A percentile compares a stretch with the other conserved stretches of the same genome.
Evolutionary conservation across 805 yeast genomes (phyloP).

Genomic region (Huiozyma sinensis): DNA sequence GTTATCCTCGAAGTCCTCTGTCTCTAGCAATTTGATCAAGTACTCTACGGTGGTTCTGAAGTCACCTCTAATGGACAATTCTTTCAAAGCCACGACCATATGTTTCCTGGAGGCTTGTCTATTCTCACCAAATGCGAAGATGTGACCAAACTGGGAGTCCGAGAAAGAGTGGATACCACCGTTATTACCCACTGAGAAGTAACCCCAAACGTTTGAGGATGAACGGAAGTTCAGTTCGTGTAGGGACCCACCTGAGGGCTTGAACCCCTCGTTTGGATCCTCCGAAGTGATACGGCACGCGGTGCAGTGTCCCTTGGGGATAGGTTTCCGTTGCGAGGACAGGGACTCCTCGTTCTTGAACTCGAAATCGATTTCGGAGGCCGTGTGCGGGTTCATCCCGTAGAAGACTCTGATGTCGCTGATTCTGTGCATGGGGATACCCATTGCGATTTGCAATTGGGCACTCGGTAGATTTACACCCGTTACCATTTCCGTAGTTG

Average conservation of each 20-base stretch:
- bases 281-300: slow-evolving; percentile 99
- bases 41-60: slow-evolving; percentile 97
- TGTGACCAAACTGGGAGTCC: slow-evolving; percentile 98
- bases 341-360: slow-evolving; percentile 64
- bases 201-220: slow-evolving; percentile 98
- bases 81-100: slow-evolving; percentile 97
- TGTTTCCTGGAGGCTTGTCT: slow-evolving; percentile 97
- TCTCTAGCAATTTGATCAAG: slow-evolving; percentile 85
- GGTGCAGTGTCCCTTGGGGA: slow-evolving; percentile 96
- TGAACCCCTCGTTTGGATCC: slow-evolving; percentile 98
- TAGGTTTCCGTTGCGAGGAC: slow-evolving; percentile 79
- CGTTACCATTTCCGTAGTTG: slow-evolving; percentile 98
- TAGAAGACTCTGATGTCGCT: slow-evolving; percentile 85
- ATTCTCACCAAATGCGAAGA: slow-evolving; percentile 97
- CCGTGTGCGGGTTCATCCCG: slow-evolving; percentile 92
- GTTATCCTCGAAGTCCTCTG: slow-evolving; percentile 92
- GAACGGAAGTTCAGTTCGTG: slow-evolving; percentile 96
- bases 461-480: slow-evolving; percentile 98
- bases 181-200: slow-evolving; percentile 91
- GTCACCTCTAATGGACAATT: slow-evolving; percentile 94
- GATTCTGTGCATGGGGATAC: slow-evolving; percentile 92
- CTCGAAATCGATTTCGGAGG: slow-evolving; percentile 83
- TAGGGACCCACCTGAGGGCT: slow-evolving; percentile 94
- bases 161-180: slow-evolving; percentile 97
- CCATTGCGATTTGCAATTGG: slow-evolving; percentile 98